Evolutionary conservation across 257 asterid genomes (phyloP).

Genomic region (Ocimum tenuiflorum): DNA sequence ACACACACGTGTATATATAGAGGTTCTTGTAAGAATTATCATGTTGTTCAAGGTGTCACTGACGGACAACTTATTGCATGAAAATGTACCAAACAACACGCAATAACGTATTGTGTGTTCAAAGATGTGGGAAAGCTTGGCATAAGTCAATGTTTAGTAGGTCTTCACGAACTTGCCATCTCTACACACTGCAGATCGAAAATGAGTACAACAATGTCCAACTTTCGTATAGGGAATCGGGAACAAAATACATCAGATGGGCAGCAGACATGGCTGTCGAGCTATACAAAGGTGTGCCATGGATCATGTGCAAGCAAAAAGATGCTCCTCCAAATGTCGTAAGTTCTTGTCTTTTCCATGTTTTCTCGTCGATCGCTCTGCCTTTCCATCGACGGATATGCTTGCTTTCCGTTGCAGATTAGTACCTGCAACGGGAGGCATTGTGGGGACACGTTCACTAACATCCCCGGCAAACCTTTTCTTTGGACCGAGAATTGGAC

Average conservation of each 20-base stretch:
- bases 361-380: neutral
- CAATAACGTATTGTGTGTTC: too few relatives aligned
- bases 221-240: constrained; percentile 56
- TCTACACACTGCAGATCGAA: constrained; percentile 43
- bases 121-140: neutral
- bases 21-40: too few relatives aligned
- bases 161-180: neutral
- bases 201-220: constrained; percentile 36
- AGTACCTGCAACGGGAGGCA: constrained; percentile 92
- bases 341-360: neutral
- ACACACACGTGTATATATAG: too few relatives aligned
- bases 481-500: constrained; percentile 99
- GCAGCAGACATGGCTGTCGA: constrained; percentile 73
- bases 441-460: constrained; percentile 83
- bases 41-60: too few relatives aligned
- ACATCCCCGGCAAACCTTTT: constrained; percentile 78
- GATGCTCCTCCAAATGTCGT: constrained; percentile 67
- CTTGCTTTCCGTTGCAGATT: constrained; percentile 38
- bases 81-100: too few relatives aligned
- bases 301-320: constrained; percentile 96
- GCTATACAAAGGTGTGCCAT: constrained; percentile 53
- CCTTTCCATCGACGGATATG: neutral
- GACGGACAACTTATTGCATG: too few relatives aligned
- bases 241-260: constrained; percentile 64
- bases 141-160: too few relatives aligned